phyloP scores from a whole-genome alignment of 2,329 filamentous ascomycete genomes.

The Phoma sp. region DNA sequence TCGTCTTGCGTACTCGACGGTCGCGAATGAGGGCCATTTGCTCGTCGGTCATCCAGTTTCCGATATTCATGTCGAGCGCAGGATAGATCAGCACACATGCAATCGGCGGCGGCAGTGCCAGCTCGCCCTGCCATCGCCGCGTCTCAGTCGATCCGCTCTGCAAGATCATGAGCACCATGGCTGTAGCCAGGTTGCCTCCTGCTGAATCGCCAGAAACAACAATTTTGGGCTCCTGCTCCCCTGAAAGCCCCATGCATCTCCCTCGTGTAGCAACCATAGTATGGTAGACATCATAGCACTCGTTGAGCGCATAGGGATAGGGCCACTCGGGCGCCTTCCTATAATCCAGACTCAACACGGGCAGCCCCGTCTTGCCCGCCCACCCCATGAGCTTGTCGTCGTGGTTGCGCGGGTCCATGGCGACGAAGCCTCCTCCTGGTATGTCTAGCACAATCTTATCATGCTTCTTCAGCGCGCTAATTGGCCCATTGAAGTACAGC shows the following conservation, averaged over 20 bases:
- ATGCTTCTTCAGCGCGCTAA: constrained; percentile 77
- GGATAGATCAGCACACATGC: constrained; percentile 89
- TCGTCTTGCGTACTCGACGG: constrained; percentile 76
- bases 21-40: constrained; percentile 95
- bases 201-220: constrained; percentile 82
- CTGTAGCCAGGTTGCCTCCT: constrained; percentile 79
- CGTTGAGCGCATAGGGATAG: constrained; percentile 84
- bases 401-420: constrained; percentile 92
- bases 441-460: constrained; percentile 84
- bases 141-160: constrained; percentile 69
- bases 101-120: constrained; percentile 73
- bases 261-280: constrained; percentile 75
- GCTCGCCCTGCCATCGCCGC: constrained; percentile 62
- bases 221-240: constrained; percentile 68
- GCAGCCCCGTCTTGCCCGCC: constrained; percentile 87
- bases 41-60: constrained; percentile 98
- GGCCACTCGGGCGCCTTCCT: constrained; percentile 83
- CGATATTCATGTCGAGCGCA: constrained; percentile 93
- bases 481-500: constrained; percentile 91
- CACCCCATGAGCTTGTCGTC: constrained; percentile 94
- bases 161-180: constrained; percentile 86
- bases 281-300: constrained; percentile 85
- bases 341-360: constrained; percentile 90
- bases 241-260: constrained; percentile 75
- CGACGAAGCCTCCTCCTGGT: constrained; percentile 92